A percentile compares a stretch with the other conserved stretches of the same genome.
Conservation (phyloP, 2,329 filamentous ascomycete species). For the Trichoderma aggressivum region DNA sequence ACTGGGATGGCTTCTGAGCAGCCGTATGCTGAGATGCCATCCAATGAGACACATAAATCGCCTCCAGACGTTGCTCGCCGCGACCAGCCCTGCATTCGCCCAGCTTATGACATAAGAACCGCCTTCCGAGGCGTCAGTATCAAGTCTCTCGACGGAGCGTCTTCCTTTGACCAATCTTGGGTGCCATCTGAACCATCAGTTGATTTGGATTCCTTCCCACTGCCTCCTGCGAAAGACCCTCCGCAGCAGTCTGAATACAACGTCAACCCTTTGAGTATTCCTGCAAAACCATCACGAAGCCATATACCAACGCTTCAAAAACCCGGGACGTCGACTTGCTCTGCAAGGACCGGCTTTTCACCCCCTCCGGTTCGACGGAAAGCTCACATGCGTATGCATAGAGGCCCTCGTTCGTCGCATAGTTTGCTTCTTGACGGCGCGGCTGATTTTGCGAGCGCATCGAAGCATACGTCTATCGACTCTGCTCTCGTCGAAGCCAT, state of each 20-base stretch:
- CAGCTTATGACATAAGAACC: not conserved
- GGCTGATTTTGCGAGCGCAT: conserved; percentile 19
- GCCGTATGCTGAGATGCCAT: not conserved
- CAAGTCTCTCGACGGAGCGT: not conserved
- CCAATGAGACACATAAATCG: not conserved
- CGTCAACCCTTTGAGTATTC: not conserved
- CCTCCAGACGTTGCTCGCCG: not conserved
- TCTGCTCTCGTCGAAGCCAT: conserved; percentile 43
- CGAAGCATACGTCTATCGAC: conserved; percentile 35
- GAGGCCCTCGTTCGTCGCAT: not conserved
- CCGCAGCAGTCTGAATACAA: not conserved
- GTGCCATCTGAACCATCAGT: conserved; percentile 12
- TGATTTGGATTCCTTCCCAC: conserved; percentile 20
- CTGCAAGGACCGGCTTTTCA: not conserved
- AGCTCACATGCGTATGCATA: not conserved
- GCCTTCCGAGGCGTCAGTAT: not conserved
- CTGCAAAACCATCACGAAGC: not conserved
- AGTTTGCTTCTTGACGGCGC: conserved; percentile 21
- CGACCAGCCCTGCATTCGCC: not conserved
- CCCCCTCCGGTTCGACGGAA: not conserved
- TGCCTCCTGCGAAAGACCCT: conserved; percentile 9
- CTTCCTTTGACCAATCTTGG: not conserved
- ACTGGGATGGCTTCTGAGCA: not conserved
- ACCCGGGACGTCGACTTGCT: not conserved
- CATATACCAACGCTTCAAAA: not conserved